Conservation (phyloP, 371 early-diverging fungal species). For the Mucor circinelloides region DNA sequence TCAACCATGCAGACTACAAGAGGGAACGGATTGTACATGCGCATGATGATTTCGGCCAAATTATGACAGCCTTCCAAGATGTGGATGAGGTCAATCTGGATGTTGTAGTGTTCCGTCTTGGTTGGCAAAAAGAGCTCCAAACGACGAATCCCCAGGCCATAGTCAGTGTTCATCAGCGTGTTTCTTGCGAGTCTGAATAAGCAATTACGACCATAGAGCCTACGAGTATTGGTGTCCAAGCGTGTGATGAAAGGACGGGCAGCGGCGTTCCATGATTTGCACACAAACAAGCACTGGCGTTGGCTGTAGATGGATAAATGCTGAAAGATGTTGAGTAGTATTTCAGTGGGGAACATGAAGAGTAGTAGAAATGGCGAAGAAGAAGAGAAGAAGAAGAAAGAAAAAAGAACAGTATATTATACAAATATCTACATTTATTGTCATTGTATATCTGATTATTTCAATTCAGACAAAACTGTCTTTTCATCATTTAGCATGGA, state of each 20-base stretch:
- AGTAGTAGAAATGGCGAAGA: neutral
- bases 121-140: too few species aligned
- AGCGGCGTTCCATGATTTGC: neutral
- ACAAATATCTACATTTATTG: neutral
- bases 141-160: too few species aligned
- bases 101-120: too few species aligned
- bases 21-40: neutral
- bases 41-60: neutral
- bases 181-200: too few species aligned
- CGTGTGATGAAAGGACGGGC: neutral
- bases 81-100: too few species aligned
- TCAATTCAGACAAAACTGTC: constrained; percentile 10
- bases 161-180: too few species aligned
- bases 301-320: neutral
- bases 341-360: neutral
- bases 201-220: too few species aligned
- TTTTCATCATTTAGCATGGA: constrained; percentile 17
- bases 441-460: neutral
- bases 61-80: neutral
- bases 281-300: neutral
- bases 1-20: neutral
- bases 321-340: neutral
- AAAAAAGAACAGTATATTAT: neutral
- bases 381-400: neutral
- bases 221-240: neutral